Base-by-base conservation (phyloP, 371 early-diverging fungal species). In the Phascolomyces articulosus region DNA sequence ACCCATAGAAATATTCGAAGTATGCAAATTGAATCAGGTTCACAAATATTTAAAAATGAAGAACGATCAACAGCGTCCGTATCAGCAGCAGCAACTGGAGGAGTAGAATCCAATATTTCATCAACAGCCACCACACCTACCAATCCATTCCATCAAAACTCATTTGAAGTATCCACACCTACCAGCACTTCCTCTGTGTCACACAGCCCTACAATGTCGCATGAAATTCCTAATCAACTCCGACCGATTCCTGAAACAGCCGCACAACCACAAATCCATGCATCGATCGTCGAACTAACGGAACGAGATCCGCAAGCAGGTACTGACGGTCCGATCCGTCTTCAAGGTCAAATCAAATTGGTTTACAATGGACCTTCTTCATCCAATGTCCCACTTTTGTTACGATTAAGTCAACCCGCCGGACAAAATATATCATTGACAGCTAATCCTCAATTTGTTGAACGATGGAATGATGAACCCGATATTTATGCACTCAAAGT, bases 111-210 rank as follows among this genome's bases (percentile, higher is more conserved):
- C 2, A 34, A 34, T 34, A 11, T 68, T 18, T 64, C 68, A 15
- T 64, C 64, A 10, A 48, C 54, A 21, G 58, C 66, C 3, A 66
- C 70, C 4, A 66, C 66, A 21, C 60, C 70, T 0, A 59, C 62
- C 21, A 66, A 71, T 38, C 71, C 71, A 7, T 71, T 67, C 67
- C 62, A 61, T 48, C 67, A 71, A 34, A 64, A 40, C 60, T 55
- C 64, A 3, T 44, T 64, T 20, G 69, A 68, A 16, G 18, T 57
- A 3, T 63, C 69, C 1, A 69, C 69, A 21, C 69, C 69, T 3
- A 67, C 67, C 2, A 67, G 67, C 26, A 9, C 67, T 4, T 57
- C 64, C 2, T 60, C 61, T 15, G 58, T 44, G 3, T 67, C 67
- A 20, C 61, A 51, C 9, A 69, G 69, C 23, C 69, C 69, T 13